Evolutionary conservation across 371 early-diverging fungal species (phyloP).

Genomic region (Apophysomyces trapeziformis): DNA sequence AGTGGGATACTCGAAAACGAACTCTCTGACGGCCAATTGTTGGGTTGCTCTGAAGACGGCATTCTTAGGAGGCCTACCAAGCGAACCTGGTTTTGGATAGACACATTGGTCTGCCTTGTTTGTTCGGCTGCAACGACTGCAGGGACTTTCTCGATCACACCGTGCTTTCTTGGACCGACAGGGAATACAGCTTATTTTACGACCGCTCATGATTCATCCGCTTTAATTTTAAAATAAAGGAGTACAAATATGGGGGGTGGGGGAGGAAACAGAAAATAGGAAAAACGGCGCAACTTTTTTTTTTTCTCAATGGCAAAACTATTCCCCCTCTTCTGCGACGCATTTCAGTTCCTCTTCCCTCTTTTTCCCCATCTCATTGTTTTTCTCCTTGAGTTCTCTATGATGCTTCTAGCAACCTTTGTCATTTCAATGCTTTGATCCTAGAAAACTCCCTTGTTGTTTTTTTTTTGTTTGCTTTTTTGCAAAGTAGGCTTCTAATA

Average conservation of each 20-base stretch:
- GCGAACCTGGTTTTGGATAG: constrained; percentile 36
- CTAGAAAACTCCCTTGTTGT: background rate
- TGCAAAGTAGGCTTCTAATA: constrained; percentile 11
- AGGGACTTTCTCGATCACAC: constrained; percentile 6
- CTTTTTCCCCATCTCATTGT: background rate
- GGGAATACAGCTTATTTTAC: constrained; percentile 7
- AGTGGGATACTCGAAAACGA: constrained; percentile 33
- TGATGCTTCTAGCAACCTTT: background rate
- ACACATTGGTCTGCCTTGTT: constrained; percentile 24
- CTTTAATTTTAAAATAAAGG: too few species aligned
- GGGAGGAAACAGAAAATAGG: background rate
- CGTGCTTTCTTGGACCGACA: constrained; percentile 7
- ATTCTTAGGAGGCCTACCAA: constrained; percentile 47
- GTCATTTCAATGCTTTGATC: too few species aligned
- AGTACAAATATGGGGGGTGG: too few species aligned
- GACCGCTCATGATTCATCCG: background rate
- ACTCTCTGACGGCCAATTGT: constrained; percentile 27
- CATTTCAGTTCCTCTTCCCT: too few species aligned
- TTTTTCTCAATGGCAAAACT: background rate
- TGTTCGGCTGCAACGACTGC: constrained; percentile 6
- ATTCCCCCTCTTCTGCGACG: too few species aligned
- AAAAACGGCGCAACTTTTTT: background rate
- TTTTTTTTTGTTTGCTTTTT: background rate
- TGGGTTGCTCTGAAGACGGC: constrained; percentile 37
- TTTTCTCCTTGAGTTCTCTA: constrained; percentile 6